These are phyloP conservation scores for Fistulina hepatica DNA, from an alignment of 1,284 basidiomycete genomes.

Conservation along the genomic window DNA sequence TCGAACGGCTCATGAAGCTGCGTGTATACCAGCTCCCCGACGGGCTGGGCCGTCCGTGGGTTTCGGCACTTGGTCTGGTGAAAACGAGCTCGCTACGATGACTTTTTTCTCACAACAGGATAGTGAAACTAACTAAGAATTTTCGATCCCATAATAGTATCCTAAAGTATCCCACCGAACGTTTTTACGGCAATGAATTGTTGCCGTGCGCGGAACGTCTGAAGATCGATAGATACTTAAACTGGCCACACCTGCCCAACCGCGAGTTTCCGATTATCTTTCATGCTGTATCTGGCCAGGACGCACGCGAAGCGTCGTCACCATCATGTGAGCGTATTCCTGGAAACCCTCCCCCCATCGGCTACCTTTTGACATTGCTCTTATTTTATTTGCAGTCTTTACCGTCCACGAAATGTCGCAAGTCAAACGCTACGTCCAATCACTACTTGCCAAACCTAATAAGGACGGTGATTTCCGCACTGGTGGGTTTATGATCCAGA, in stretches of 20 bases:
- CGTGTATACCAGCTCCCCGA: slow-evolving; percentile 30
- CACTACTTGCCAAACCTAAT: slow-evolving; percentile 17
- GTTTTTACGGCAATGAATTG: slow-evolving; percentile 46
- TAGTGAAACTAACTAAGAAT: slow-evolving; percentile 50
- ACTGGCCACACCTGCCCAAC: slow-evolving; percentile 34
- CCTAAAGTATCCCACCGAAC: slow-evolving; percentile 41
- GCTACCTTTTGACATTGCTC: too few relatives aligned
- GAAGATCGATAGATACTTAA: too few relatives aligned
- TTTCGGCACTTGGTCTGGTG: slow-evolving; percentile 6
- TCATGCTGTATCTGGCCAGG: slow-evolving; percentile 47
- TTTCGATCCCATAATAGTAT: slow-evolving; percentile 49
- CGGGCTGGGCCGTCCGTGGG: slow-evolving; percentile 31
- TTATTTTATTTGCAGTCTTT: too few relatives aligned
- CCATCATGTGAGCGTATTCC: too few relatives aligned
- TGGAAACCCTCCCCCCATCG: too few relatives aligned
- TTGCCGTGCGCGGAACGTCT: slow-evolving; percentile 33
- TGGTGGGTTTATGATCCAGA: slow-evolving; percentile 25
- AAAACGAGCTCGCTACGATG: slow-evolving; percentile 1
- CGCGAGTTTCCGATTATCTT: slow-evolving; percentile 48
- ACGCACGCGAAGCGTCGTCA: slow-evolving; percentile 47
- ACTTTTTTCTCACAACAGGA: slow-evolving; percentile 28
- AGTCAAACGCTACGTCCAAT: slow-evolving; percentile 36
- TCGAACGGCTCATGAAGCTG: slow-evolving; percentile 39
- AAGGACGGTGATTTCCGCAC: slow-evolving; percentile 26
- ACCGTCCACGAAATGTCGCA: slow-evolving; percentile 45